These are phyloP conservation scores for Trichoderma simmonsii DNA, from an alignment of 2,329 filamentous ascomycete genomes.

Conservation along the genomic window DNA sequence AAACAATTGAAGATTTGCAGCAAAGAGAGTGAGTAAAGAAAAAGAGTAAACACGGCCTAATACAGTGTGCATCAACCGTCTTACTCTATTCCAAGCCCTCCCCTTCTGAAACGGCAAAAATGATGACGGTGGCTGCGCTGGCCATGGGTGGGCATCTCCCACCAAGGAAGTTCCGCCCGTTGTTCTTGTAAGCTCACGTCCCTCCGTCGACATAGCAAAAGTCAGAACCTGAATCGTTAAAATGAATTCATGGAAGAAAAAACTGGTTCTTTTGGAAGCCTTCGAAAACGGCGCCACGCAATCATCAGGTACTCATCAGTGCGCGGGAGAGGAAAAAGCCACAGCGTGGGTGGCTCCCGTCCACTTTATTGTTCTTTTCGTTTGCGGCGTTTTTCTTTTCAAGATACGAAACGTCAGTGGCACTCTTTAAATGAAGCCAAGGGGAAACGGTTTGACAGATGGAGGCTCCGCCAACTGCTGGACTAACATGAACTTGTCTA, in stretches of 20 bases:
- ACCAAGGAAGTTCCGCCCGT: not conserved
- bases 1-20: not conserved
- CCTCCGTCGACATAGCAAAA: not conserved
- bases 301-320: not conserved
- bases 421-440: not conserved
- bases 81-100: not conserved
- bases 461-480: not conserved
- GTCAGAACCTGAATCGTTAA: not conserved
- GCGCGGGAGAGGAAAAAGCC: not conserved
- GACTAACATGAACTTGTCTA: not conserved
- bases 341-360: not conserved
- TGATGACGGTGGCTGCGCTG: not conserved
- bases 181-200: not conserved
- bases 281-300: conserved; percentile 5
- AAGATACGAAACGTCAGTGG: not conserved
- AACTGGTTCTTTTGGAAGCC: not conserved
- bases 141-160: not conserved
- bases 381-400: not conserved
- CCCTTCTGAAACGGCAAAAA: not conserved
- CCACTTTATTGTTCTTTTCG: not conserved
- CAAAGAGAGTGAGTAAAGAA: not conserved
- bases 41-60: not conserved
- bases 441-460: not conserved
- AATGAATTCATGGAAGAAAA: not conserved
- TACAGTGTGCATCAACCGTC: not conserved